These are phyloP conservation scores for Solanum pinnatisectum DNA, from an alignment of 257 asterid genomes.

Conservation along the genomic window DNA sequence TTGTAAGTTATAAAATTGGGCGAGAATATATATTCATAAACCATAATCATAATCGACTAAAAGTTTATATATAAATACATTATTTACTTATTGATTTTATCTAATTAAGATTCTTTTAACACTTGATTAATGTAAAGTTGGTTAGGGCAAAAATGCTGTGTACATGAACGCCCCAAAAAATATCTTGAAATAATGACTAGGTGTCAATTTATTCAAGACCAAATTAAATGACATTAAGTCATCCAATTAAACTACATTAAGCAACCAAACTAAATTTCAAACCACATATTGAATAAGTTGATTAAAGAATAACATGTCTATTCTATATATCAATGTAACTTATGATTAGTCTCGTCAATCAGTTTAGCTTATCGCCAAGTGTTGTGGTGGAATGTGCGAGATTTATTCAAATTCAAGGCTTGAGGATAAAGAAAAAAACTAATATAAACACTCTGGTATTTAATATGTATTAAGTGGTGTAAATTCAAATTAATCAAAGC, in stretches of 20 bases:
- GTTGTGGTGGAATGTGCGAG: background rate
- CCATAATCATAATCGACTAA: background rate
- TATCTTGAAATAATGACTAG: background rate
- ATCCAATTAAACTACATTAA: background rate
- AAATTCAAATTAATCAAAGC: background rate
- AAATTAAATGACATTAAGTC: background rate
- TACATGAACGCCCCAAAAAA: background rate
- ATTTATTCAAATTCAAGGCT: background rate
- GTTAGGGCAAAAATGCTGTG: background rate
- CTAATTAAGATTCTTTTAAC: background rate
- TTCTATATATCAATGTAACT: background rate
- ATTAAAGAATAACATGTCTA: background rate
- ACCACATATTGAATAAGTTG: background rate
- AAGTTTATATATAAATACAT: background rate
- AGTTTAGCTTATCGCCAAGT: background rate
- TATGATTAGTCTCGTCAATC: background rate
- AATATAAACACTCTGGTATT: fast-evolving
- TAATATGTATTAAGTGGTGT: fast-evolving
- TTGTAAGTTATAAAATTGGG: background rate
- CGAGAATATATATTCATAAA: too few relatives aligned
- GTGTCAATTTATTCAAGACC: background rate
- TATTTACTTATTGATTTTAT: background rate
- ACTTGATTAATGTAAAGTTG: background rate
- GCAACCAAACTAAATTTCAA: background rate
- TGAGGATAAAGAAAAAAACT: background rate